A percentile compares a stretch with the other conserved stretches of the same genome.
Evolutionary conservation across 345 rosid species (phyloP).

Genomic region (Aethionema arabicum): DNA sequence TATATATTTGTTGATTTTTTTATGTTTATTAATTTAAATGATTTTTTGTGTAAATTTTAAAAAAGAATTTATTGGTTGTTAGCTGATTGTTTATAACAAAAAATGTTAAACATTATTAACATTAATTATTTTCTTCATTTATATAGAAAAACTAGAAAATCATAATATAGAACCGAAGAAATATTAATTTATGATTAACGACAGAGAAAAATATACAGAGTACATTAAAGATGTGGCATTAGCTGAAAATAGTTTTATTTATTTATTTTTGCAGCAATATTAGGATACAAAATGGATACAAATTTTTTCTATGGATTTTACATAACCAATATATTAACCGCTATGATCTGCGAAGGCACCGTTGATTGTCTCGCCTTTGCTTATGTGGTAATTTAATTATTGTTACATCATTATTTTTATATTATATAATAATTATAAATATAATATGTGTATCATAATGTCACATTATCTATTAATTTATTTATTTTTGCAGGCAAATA

Average conservation of each 20-base stretch:
- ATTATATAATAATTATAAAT: not conserved
- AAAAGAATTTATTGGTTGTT: too few species aligned
- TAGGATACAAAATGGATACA: conserved; percentile 72
- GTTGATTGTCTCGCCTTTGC: conserved; percentile 76
- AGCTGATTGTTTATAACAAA: too few species aligned
- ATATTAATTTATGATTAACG: too few species aligned
- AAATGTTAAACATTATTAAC: too few species aligned
- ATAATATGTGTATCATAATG: not conserved
- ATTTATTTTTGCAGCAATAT: conserved; percentile 51
- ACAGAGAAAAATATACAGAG: too few species aligned
- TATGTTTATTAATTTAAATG: too few species aligned
- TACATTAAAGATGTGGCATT: not conserved
- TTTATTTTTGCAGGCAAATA: conserved; percentile 60
- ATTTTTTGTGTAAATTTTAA: too few species aligned
- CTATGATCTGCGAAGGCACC: conserved; percentile 62
- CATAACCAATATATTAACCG: conserved; percentile 54
- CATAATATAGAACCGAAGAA: too few species aligned
- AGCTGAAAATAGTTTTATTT: not conserved
- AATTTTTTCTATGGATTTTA: conserved; percentile 65
- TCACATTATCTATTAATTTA: not conserved
- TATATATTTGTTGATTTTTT: too few species aligned
- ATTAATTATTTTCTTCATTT: too few species aligned
- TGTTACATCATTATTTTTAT: not conserved
- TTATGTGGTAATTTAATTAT: conserved; percentile 57
- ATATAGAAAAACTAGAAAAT: too few species aligned